Percentiles rank a stretch among this genome's conserved stretches.
Evolutionary conservation across 306 rosid species (phyloP).

Genomic region (Trifolium dubium): DNA sequence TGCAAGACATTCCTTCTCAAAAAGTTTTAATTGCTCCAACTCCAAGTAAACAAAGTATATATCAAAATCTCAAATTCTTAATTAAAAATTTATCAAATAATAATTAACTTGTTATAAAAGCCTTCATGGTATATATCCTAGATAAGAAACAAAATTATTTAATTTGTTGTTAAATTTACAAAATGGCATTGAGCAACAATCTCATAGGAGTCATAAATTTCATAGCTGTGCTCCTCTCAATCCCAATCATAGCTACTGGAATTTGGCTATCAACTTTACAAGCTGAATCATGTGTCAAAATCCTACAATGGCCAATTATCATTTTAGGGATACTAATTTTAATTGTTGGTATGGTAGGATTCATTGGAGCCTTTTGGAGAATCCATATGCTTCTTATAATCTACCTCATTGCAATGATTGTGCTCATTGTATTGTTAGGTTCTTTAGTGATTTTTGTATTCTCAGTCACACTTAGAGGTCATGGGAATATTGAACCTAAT

Average conservation of each 20-base stretch:
- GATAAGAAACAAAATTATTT: slow-evolving; percentile 50
- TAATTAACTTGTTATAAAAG: slow-evolving; percentile 29
- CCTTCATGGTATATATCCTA: slow-evolving; percentile 45
- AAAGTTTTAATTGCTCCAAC: slow-evolving; percentile 35
- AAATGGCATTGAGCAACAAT: slow-evolving; percentile 77
- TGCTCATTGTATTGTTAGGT: slow-evolving; percentile 61
- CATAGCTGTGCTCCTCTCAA: slow-evolving; percentile 74
- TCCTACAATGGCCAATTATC: slow-evolving; percentile 82
- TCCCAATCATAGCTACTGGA: slow-evolving; percentile 82
- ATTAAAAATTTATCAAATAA: neutral
- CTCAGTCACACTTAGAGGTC: slow-evolving; percentile 72
- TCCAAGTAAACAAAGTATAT: slow-evolving; percentile 17
- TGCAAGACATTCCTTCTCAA: slow-evolving; percentile 51
- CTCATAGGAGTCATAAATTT: slow-evolving; percentile 79
- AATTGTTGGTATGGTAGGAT: slow-evolving; percentile 71
- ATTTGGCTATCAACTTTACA: slow-evolving; percentile 82
- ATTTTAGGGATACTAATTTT: slow-evolving; percentile 65
- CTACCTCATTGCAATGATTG: slow-evolving; percentile 72
- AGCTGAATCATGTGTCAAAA: slow-evolving; percentile 77
- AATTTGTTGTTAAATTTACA: slow-evolving; percentile 22
- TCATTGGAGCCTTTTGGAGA: slow-evolving; percentile 78
- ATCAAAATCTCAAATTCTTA: slow-evolving; percentile 32
- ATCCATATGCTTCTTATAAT: slow-evolving; percentile 61
- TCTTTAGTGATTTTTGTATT: slow-evolving; percentile 70
- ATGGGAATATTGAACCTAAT: slow-evolving; percentile 75